phyloP scores from a whole-genome alignment of 2,329 filamentous ascomycete genomes.

The Fusarium ambrosium region DNA sequence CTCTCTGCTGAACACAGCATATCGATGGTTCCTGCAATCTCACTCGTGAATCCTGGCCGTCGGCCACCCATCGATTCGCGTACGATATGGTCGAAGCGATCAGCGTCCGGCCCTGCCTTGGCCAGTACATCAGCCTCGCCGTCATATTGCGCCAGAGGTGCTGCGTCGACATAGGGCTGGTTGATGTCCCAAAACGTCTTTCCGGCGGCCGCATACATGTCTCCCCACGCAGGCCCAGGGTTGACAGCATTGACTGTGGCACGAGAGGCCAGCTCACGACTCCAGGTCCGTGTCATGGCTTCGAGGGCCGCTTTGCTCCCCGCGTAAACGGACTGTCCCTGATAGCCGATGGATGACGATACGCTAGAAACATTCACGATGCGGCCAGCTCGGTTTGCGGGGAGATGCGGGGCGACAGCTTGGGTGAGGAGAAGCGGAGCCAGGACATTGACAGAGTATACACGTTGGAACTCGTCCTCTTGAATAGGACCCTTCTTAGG shows the following conservation, averaged over 20 bases:
- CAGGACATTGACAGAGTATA: conserved; percentile 85
- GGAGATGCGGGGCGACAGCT: conserved; percentile 76
- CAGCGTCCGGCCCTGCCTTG: conserved; percentile 49
- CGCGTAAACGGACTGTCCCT: conserved; percentile 69
- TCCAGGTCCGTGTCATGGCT: conserved; percentile 71
- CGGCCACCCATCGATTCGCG: conserved; percentile 51
- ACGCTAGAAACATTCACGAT: conserved; percentile 70
- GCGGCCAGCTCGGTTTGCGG: conserved; percentile 74
- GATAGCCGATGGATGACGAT: conserved; percentile 66
- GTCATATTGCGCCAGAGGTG: conserved; percentile 52
- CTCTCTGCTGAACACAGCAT: conserved; percentile 78
- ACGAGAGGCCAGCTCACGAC: conserved; percentile 66
- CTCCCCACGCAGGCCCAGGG: conserved; percentile 67
- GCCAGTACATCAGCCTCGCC: conserved; percentile 50
- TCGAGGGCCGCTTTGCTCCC: conserved; percentile 71
- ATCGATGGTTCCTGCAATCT: conserved; percentile 77
- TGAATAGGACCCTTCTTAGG: conserved; percentile 65
- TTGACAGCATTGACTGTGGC: conserved; percentile 71
- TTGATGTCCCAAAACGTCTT: conserved; percentile 54
- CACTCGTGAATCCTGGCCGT: conserved; percentile 56
- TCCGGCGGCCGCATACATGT: conserved; percentile 62
- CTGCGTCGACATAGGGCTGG: conserved; percentile 54
- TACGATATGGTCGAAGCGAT: conserved; percentile 52
- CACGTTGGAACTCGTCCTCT: conserved; percentile 74
- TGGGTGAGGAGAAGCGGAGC: conserved; percentile 84